Evolutionary conservation across 2,329 filamentous ascomycete genomes (phyloP).

Genomic region (Periconia macrospinosa): DNA sequence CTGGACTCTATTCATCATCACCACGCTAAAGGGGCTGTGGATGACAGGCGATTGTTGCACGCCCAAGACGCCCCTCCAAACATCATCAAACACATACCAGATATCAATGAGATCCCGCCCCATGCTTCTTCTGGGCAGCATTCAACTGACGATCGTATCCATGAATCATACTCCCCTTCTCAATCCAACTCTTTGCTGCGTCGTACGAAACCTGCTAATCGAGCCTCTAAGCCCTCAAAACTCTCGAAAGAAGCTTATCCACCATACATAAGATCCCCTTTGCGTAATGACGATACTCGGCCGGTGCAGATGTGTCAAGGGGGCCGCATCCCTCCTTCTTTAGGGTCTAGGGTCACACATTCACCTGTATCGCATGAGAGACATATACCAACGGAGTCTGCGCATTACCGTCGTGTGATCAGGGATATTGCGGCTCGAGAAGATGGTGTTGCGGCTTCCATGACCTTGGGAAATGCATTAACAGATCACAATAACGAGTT

Average conservation of each 20-base stretch:
- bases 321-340: neutral
- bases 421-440: neutral
- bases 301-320: neutral
- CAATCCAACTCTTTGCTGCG: constrained; percentile 22
- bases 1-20: constrained; percentile 5
- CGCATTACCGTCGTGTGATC: neutral
- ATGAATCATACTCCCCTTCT: constrained; percentile 28
- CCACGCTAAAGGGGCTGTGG: constrained; percentile 1
- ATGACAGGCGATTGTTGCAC: constrained; percentile 5
- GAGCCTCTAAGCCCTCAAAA: constrained; percentile 7
- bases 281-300: neutral
- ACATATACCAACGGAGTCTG: neutral
- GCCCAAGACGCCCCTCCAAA: constrained; percentile 10
- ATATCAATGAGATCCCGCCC: constrained; percentile 13
- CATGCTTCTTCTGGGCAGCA: constrained; percentile 19
- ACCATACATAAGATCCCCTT: neutral
- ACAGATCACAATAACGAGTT: neutral
- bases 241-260: neutral
- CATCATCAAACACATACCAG: constrained; percentile 6
- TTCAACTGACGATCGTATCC: constrained; percentile 13
- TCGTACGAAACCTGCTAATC: constrained; percentile 15
- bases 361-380: neutral
- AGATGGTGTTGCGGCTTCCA: too few species aligned
- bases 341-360: neutral
- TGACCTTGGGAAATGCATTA: too few species aligned